Conservation (phyloP, 306 rosid genomes). For the Benincasa hispida region DNA sequence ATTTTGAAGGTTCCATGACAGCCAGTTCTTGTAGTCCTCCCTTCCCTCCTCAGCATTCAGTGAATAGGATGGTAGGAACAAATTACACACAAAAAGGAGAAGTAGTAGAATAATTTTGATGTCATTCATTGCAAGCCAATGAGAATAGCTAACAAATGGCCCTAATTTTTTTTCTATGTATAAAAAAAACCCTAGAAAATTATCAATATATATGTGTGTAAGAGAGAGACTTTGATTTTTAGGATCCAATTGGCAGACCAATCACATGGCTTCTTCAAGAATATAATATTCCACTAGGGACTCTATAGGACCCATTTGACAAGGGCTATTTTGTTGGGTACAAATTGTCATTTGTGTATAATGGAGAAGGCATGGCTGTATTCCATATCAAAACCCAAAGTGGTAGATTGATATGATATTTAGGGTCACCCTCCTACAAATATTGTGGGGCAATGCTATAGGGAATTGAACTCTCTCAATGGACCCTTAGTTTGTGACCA, state of each 20-base stretch:
- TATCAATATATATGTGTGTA: not conserved
- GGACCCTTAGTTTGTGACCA: not conserved
- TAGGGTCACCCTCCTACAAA: not conserved
- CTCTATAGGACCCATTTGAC: not conserved
- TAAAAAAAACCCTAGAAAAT: not conserved
- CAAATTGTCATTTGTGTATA: not conserved
- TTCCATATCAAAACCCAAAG: not conserved
- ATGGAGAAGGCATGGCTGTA: not conserved
- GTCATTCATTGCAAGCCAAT: constrained; percentile 30
- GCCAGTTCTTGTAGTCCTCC: constrained; percentile 37
- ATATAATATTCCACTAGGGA: not conserved
- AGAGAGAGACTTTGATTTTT: not conserved
- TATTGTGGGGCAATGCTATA: not conserved
- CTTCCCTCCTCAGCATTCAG: constrained; percentile 9
- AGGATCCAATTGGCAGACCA: not conserved
- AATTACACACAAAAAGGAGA: constrained; percentile 10
- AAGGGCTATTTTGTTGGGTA: not conserved
- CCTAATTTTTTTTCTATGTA: not conserved
- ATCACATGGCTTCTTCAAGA: not conserved
- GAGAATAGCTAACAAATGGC: not conserved
- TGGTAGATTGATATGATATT: not conserved
- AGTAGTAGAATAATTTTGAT: constrained; percentile 14
- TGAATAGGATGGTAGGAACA: constrained; percentile 2
- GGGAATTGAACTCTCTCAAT: not conserved
- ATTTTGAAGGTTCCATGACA: constrained; percentile 37